phyloP scores from a whole-genome alignment of 352 stramenopile genomes.

The Globisporangium lucens region DNA sequence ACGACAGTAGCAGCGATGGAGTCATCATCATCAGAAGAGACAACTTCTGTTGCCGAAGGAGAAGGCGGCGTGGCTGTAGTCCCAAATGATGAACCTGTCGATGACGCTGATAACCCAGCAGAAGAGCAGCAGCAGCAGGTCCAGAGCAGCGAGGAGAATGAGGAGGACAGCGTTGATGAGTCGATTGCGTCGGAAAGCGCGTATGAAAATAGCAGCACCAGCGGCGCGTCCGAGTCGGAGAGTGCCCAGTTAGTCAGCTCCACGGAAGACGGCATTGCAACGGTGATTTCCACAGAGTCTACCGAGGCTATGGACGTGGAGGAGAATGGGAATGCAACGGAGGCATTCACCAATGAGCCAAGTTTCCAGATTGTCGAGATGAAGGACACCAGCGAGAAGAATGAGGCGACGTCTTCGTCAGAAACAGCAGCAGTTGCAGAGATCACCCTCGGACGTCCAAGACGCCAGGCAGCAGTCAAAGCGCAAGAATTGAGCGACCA shows the following conservation, averaged over 20 bases:
- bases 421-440: background rate
- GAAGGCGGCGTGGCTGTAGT: background rate
- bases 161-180: background rate
- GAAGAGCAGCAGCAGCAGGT: background rate
- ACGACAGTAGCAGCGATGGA: background rate
- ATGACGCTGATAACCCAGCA: background rate
- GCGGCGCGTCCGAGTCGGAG: background rate
- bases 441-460: conserved; percentile 43
- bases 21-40: background rate
- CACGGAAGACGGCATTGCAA: background rate
- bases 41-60: background rate
- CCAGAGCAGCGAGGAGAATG: conserved; percentile 3
- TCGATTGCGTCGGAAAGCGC: background rate
- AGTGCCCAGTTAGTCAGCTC: background rate
- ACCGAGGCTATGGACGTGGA: background rate
- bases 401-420: background rate
- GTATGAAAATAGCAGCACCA: background rate
- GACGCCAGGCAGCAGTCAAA: conserved; percentile 48
- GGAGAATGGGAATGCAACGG: background rate
- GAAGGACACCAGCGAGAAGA: background rate
- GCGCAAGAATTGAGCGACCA: conserved; percentile 30
- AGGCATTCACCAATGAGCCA: background rate
- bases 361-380: background rate
- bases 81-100: background rate
- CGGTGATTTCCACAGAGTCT: background rate